Evolutionary conservation across 305 asterid genomes (phyloP), one percentile per base, ranked within the genome.

Genomic region (Fraxinus velutina): DNA sequence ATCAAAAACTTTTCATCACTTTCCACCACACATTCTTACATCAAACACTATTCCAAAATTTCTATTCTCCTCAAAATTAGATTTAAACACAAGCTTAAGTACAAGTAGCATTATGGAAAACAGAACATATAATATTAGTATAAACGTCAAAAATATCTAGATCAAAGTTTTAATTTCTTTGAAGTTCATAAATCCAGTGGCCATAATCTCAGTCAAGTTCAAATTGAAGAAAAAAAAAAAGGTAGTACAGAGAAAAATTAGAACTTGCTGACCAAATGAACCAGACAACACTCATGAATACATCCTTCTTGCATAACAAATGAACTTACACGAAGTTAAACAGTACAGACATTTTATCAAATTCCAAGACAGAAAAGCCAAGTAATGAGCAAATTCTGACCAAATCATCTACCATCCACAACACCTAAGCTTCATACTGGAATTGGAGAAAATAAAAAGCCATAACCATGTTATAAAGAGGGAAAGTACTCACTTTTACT

Each of bases 401-500:
- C 34, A 75, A 79, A 24, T 22, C 19, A 32, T 24, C 27, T 24
- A 24, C 75, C 75, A 30, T 32, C 39, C 5, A 12, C 75, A 70
- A 29, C 22, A 29, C 42, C 57, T 77, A 60, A 77, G 29, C 78
- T 42, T 68, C 76, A 30, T 70, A 10, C 30, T 76, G 42, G 36
- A 44, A 50, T 27, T 27, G 44, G 27, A 75, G 27, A 42, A 75
- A 6, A 29, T 44, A 24, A 39, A 76, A 76, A 13, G 3, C 44
- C 30, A 6, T 66, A 62, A 73, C 55, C 42, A 75, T 79, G 17
- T 39, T 6, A 60, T 29, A 78, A 78, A 8, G 71, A 73, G 50
- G 66, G 30, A 82, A 84, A 85, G 76, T 34, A 72, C 91, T 87
- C 83, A 93, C 98, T 84, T 32, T 44, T 80, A 70, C 78, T 87